A percentile compares a stretch with the other conserved stretches of the same genome.
These are phyloP conservation scores for Fusarium tjaetaba DNA, from an alignment of 2,329 filamentous ascomycete species.

Conservation along the genomic window DNA sequence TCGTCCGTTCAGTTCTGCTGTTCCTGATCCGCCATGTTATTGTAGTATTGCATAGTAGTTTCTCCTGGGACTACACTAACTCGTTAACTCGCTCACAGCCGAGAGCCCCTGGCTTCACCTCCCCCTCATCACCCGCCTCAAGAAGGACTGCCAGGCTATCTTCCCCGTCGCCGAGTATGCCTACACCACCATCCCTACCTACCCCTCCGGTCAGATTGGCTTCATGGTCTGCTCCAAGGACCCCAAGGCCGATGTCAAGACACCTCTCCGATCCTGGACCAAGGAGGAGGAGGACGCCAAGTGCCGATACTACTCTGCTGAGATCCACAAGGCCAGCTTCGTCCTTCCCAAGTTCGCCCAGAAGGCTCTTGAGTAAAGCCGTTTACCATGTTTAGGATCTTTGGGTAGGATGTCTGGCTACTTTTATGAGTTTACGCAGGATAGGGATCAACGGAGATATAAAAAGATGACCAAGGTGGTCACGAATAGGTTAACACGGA, in stretches of 20 bases:
- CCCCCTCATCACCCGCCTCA: conserved; percentile 90
- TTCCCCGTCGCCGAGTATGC: conserved; percentile 98
- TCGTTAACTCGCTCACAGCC: conserved; percentile 62
- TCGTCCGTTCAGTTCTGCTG: conserved; percentile 25
- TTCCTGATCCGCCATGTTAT: conserved; percentile 33
- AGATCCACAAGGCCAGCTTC: conserved; percentile 95
- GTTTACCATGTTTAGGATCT: neutral
- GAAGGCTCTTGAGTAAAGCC: conserved; percentile 70
- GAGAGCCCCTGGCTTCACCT: conserved; percentile 99
- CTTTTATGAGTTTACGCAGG: conserved; percentile 38
- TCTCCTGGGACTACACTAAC: conserved; percentile 29
- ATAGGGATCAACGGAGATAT: conserved; percentile 28
- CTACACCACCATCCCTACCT: conserved; percentile 99
- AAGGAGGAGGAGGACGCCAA: conserved; percentile 90
- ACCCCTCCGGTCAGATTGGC: conserved; percentile 98
- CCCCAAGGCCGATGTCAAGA: conserved; percentile 80
- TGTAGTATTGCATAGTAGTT: conserved; percentile 18
- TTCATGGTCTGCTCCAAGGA: conserved; percentile 99
- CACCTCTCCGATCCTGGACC: conserved; percentile 83
- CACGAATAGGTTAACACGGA: conserved; percentile 30
- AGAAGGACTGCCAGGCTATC: conserved; percentile 95
- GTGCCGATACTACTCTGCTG: conserved; percentile 97
- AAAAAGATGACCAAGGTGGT: conserved; percentile 31
- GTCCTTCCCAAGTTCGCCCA: conserved; percentile 93
- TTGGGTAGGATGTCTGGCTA: conserved; percentile 18